Evolutionary conservation across 2,329 filamentous ascomycete species (phyloP), one percentile per base, ranked within the genome.

Genomic region (Neoarthrinium moseri): DNA sequence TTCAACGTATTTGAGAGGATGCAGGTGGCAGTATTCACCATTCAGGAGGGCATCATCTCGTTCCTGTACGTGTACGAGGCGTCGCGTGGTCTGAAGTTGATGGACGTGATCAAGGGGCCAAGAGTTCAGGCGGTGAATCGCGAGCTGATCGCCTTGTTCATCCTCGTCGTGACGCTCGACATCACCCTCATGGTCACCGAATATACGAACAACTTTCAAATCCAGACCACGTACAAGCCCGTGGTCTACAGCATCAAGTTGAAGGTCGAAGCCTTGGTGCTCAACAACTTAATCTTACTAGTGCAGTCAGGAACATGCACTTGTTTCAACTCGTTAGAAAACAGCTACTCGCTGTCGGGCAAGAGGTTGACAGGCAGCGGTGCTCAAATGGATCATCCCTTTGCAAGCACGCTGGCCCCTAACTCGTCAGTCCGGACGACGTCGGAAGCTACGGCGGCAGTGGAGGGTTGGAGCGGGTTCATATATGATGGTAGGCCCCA

Each of bases 221-320:
- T 70, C 15, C 68, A 72, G 51, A 67, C 65, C 13, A 66, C 61
- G 5, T 57, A 68, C 26, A 71, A 72, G 53, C 63, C 64, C 11
- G 66, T 69, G 17, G 64, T 71, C 5, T 74, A 73, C 56, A 66
- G 63, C 35, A 58, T 73, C 52, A 74, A 74, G 52, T 64, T 78
- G 32, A 77, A 78, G 49, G 68, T 80, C n/a, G 80, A 83, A 58
- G 73, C 75, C 50, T 72, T 75, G 13, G 72, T 83, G 32, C 63
- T 83, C 8, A 67, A 77, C 22, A 40, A 40, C 6, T 13, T 40
- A 12, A 12, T 40, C n/a, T 40, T 26, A 3, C 22, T 40, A 13
- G 37, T 40, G 11, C 37, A 40, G 24, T 40, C 37, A 26, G 24
- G 37, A 4, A 40, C 37, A 3, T 40, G 37, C 20, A 18, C 22